Evolutionary conservation across 176 grass and related monocot species (phyloP).

Genomic region (Bothriochloa decipiens): DNA sequence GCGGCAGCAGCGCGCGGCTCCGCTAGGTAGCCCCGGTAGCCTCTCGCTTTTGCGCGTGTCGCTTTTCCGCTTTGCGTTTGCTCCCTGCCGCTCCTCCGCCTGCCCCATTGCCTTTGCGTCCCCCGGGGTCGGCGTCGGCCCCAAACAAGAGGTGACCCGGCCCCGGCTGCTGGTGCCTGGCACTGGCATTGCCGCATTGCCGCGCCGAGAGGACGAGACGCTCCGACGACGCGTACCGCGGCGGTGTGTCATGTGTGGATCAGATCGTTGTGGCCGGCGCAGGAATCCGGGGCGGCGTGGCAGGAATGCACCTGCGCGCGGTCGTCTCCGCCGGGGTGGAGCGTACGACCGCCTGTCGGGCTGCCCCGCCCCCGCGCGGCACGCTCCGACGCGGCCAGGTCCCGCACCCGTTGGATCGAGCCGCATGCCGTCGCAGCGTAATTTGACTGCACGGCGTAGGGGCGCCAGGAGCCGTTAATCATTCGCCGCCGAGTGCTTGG

Average conservation of each 20-base stretch:
- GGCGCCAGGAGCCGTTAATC: background rate
- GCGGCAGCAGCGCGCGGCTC: background rate
- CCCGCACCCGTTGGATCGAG: no score
- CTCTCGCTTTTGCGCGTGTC: background rate
- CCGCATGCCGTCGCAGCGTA: no score
- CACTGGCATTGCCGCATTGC: no score
- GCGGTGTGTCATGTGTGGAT: no score
- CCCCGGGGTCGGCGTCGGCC: no score
- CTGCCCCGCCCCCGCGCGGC: constrained; percentile 14
- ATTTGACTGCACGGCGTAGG: background rate
- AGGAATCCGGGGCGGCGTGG: constrained; percentile 28
- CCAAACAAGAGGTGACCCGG: no score
- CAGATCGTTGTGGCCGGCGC: background rate
- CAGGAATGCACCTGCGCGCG: background rate
- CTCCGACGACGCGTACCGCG: no score
- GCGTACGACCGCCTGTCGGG: constrained; percentile 25
- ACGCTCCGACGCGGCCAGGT: constrained; percentile 25
- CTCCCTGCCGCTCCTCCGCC: background rate
- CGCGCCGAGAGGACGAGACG: constrained; percentile 13
- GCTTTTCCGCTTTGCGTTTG: constrained; percentile 41
- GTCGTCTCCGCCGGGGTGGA: constrained; percentile 37
- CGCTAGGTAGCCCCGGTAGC: background rate
- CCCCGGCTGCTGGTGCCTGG: no score
- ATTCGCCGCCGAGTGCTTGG: constrained; percentile 4
- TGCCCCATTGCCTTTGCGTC: no score